Base-by-base conservation (phyloP, 2,329 filamentous ascomycete genomes). In the Dactylonectria estremocensis region DNA sequence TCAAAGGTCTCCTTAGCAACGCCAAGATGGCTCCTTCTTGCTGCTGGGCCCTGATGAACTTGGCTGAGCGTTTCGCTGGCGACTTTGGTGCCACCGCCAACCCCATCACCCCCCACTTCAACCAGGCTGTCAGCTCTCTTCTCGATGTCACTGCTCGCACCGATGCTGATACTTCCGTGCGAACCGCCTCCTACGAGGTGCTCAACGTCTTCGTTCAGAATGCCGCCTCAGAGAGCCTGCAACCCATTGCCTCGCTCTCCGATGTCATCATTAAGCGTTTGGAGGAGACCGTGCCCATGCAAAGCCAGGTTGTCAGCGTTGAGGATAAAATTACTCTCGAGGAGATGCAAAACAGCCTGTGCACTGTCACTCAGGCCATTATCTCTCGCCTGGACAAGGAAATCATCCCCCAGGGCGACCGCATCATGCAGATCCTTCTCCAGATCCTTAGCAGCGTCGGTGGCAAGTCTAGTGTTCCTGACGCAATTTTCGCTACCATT, bases 21-120 rank as follows among this genome's bases (percentile, higher is more conserved):
- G 92, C 95, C 67, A 98, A 97, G 89, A 99, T 99, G 91, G 96
- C 95, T 35, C 91, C 94, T 62, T 99, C 96, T 33, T 98, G 96
- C 90, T 99, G 96, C 85, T 98, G 97, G 96, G 95, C 96, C 35
- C 85, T 99, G 73, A 98, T 99, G 94, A 99, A 98, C 83, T 85
- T 99, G 79, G 95, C 96, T 11, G 96, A 99, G 80, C 92, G 95
- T 69, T 99, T 98, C 80, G 93, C 95, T 33, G 94, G 95, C 65
- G 95, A 98, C 62, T 88, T 91, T 63, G 94, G 93, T 56, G 92
- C 91, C 68, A 76, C 86, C 48, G 86, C 92, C 76, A 99, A 98
- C 84, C 89, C 94, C 49, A 87, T 99, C 56, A 97, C 95, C 2
- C 90, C 92, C 69, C 94, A 98, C 84, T 99, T 99, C 85, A 92